phyloP scores from a whole-genome alignment of 148 eudicot genomes.

The Euryodendron excelsum region DNA sequence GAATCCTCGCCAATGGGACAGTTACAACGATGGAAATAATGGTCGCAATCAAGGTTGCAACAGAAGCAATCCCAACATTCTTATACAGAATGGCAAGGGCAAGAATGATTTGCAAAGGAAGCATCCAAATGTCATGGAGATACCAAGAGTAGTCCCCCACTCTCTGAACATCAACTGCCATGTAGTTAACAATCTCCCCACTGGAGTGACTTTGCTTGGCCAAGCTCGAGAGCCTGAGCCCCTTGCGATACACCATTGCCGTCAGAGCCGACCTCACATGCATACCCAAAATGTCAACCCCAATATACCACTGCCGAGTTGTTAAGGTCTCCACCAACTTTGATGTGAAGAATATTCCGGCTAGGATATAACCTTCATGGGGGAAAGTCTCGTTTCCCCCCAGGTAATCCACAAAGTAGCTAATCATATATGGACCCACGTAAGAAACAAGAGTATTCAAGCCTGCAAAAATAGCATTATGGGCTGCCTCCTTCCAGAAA shows the following conservation, averaged over 20 bases:
- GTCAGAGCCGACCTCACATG: slow-evolving; percentile 87
- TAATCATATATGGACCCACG: slow-evolving; percentile 91
- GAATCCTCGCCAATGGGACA: slow-evolving; percentile 77
- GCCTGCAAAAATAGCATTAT: slow-evolving; percentile 80
- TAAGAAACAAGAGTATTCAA: slow-evolving; percentile 71
- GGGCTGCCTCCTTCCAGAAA: slow-evolving; percentile 82
- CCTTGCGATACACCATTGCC: slow-evolving; percentile 81
- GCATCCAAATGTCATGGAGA: slow-evolving; percentile 94
- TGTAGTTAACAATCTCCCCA: slow-evolving; percentile 92
- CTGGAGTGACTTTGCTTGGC: slow-evolving; percentile 83
- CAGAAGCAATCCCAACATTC: slow-evolving; percentile 86
- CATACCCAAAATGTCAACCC: slow-evolving; percentile 84
- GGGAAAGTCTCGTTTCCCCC: slow-evolving; percentile 61
- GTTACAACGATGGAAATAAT: slow-evolving; percentile 66
- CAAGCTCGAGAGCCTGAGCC: slow-evolving; percentile 73
- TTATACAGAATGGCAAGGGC: slow-evolving; percentile 84
- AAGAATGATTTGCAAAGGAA: slow-evolving; percentile 74
- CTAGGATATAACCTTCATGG: slow-evolving; percentile 88
- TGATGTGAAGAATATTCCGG: slow-evolving; percentile 66
- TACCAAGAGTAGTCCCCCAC: slow-evolving; percentile 86
- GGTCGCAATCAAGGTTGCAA: slow-evolving; percentile 76
- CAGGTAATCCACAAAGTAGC: slow-evolving; percentile 86
- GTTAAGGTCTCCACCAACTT: slow-evolving; percentile 81
- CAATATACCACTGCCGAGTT: slow-evolving; percentile 81
- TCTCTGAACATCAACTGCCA: slow-evolving; percentile 96